Conservation (phyloP, 2,329 filamentous ascomycete species). For the Alternaria infectoria region DNA sequence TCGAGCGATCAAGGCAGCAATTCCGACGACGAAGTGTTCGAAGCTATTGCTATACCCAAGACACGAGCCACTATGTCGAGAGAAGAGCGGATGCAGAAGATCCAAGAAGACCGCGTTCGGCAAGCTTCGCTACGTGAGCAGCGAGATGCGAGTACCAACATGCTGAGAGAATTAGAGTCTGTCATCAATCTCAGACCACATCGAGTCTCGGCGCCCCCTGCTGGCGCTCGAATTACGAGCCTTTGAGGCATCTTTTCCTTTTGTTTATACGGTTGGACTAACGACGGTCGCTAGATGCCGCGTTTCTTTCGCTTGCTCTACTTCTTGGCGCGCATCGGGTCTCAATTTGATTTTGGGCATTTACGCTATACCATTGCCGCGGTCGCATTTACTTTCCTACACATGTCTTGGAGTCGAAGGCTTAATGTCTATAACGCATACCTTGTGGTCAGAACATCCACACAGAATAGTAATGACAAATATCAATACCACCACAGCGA, state of each 20-base stretch:
- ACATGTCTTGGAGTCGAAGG: constrained; percentile 2
- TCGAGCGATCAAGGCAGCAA: constrained; percentile 59
- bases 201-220: constrained; percentile 23
- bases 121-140: constrained; percentile 75
- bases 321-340: constrained; percentile 3
- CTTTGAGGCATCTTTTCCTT: constrained; percentile 30
- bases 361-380: constrained; percentile 24
- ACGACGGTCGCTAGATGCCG: constrained; percentile 20
- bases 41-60: constrained; percentile 80
- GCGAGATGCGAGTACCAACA: constrained; percentile 80
- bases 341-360: constrained; percentile 15
- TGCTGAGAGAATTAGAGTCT: constrained; percentile 91
- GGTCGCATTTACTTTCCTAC: constrained; percentile 5
- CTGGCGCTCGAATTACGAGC: constrained; percentile 40
- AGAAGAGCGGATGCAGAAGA: constrained; percentile 85
- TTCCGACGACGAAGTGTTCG: constrained; percentile 80
- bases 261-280: constrained; percentile 11
- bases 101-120: constrained; percentile 82
- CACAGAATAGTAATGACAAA: constrained; percentile 9
- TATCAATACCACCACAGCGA: background rate
- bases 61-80: constrained; percentile 73
- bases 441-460: constrained; percentile 1
- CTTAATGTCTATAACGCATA: constrained; percentile 11
- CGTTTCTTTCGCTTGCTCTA: constrained; percentile 2
- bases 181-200: constrained; percentile 65